phyloP scores from a whole-genome alignment of 352 stramenopile species.

The Phytophthora cactorum region DNA sequence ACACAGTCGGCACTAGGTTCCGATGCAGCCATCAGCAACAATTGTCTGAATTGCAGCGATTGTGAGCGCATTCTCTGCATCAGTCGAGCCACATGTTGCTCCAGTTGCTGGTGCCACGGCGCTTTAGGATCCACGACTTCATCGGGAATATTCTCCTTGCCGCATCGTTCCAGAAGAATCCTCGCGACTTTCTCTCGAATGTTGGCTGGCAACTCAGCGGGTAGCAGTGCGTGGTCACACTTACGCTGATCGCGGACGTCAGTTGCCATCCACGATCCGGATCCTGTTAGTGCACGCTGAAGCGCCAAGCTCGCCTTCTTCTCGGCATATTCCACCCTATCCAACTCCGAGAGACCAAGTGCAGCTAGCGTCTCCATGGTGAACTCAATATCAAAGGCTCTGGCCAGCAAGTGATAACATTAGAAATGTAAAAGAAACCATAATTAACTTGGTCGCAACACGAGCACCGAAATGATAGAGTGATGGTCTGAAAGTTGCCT shows the following conservation, averaged over 20 bases:
- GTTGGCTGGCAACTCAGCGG: conserved; percentile 24
- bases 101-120: conserved; percentile 49
- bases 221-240: conserved; percentile 30
- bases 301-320: conserved; percentile 26
- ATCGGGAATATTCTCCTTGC: conserved; percentile 15
- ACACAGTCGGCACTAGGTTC: conserved; percentile 23
- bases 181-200: conserved; percentile 31
- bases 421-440: no score
- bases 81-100: conserved; percentile 53
- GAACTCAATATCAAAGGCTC: neutral
- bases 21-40: conserved; percentile 42
- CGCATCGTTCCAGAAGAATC: conserved; percentile 26
- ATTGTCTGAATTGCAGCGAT: conserved; percentile 41
- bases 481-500: conserved; percentile 28
- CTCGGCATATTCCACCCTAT: conserved; percentile 7
- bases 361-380: conserved; percentile 16
- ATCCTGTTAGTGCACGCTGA: conserved; percentile 21
- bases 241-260: conserved; percentile 36
- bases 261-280: conserved; percentile 21
- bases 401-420: neutral
- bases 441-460: no score
- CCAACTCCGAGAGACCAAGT: conserved; percentile 12
- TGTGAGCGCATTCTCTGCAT: conserved; percentile 47
- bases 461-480: conserved; percentile 15
- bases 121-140: conserved; percentile 25